A percentile compares a stretch with the other conserved stretches of the same genome.
Evolutionary conservation across 179 eudicot species (phyloP).

Genomic region (Spergularia azorica): DNA sequence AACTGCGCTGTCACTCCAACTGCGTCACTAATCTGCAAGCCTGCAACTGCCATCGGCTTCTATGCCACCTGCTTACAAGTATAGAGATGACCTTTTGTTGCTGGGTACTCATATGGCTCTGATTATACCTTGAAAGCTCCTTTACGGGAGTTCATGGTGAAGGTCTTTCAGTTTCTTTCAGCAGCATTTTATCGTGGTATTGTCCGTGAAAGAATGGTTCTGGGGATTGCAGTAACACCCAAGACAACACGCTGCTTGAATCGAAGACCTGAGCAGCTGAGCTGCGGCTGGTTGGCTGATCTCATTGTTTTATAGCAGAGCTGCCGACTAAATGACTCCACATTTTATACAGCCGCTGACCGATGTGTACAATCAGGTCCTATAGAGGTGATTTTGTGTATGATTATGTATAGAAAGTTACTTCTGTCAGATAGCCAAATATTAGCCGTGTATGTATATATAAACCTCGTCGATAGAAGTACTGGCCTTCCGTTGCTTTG

Average conservation of each 20-base stretch:
- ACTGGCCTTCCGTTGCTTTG: no score
- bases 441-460: background rate
- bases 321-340: background rate
- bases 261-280: background rate
- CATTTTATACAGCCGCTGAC: background rate
- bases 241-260: background rate
- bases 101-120: background rate
- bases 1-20: background rate
- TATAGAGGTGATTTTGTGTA: conserved; percentile 8
- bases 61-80: background rate
- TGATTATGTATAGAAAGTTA: conserved; percentile 21
- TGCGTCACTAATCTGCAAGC: background rate
- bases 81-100: background rate
- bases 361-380: background rate
- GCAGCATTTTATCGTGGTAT: background rate
- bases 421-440: background rate
- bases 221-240: background rate
- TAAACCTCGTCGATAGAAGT: background rate
- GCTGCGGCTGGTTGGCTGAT: no score
- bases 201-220: background rate
- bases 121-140: conserved; percentile 7
- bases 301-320: background rate
- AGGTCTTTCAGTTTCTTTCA: background rate
- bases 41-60: background rate
- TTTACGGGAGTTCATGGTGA: background rate